phyloP scores from a whole-genome alignment of 306 rosid species.

The Astragalus glycyphyllos region DNA sequence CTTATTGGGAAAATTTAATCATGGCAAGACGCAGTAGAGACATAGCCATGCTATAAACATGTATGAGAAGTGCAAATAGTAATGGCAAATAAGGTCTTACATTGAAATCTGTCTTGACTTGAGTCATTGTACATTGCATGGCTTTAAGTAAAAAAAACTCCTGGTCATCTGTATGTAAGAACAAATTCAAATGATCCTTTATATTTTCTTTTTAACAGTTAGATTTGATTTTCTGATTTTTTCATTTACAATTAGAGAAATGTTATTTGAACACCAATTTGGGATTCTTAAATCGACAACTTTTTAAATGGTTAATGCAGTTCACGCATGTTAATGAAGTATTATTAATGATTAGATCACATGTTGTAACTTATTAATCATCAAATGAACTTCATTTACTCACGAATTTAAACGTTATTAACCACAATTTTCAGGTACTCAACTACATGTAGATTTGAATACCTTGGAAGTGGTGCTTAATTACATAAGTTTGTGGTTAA shows the following conservation, averaged over 20 bases:
- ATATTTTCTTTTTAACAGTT: neutral
- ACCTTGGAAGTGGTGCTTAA: too few species aligned
- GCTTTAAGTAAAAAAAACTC: neutral
- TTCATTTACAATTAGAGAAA: neutral
- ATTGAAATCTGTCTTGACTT: conserved; percentile 16
- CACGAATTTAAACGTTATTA: too few species aligned
- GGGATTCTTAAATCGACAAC: too few species aligned
- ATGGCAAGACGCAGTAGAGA: neutral
- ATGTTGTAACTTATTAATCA: too few species aligned
- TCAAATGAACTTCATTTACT: too few species aligned
- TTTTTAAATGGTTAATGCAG: too few species aligned
- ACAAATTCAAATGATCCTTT: conserved; percentile 10
- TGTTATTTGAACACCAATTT: too few species aligned
- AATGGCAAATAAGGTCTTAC: conserved; percentile 10
- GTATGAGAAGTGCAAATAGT: conserved; percentile 25
- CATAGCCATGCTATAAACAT: neutral
- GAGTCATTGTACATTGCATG: conserved; percentile 14
- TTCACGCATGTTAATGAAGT: too few species aligned
- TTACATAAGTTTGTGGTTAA: too few species aligned
- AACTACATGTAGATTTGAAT: too few species aligned
- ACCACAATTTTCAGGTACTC: too few species aligned
- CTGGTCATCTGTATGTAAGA: neutral
- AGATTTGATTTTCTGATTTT: neutral
- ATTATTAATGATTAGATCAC: too few species aligned
- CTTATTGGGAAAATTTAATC: conserved; percentile 14